Percentiles rank a stretch among this genome's conserved stretches.
phyloP scores from a whole-genome alignment of 345 rosid genomes.

The Corchorus olitorius region DNA sequence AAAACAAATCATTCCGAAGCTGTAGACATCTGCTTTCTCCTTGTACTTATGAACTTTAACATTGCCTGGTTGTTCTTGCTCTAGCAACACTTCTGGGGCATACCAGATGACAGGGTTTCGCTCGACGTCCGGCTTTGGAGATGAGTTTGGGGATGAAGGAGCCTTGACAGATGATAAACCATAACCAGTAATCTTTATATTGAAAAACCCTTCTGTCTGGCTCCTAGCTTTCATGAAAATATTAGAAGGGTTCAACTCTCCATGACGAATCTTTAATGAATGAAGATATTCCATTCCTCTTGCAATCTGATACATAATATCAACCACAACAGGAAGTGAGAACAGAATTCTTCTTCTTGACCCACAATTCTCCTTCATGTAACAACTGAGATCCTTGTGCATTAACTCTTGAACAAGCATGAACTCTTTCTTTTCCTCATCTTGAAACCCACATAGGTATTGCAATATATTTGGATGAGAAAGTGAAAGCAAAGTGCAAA shows the following conservation, averaged over 20 bases:
- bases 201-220: slow-evolving; percentile 66
- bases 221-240: slow-evolving; percentile 69
- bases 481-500: slow-evolving; percentile 61
- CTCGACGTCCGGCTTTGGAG: slow-evolving; percentile 27
- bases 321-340: slow-evolving; percentile 71
- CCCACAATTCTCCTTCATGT: slow-evolving; percentile 72
- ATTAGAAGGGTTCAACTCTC: slow-evolving; percentile 72
- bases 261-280: slow-evolving; percentile 56
- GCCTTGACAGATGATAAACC: slow-evolving; percentile 45
- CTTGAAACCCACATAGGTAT: slow-evolving; percentile 71
- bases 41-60: slow-evolving; percentile 43
- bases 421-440: slow-evolving; percentile 77
- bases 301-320: slow-evolving; percentile 85
- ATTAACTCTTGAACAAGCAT: slow-evolving; percentile 77
- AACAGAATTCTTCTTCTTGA: slow-evolving; percentile 58
- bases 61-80: slow-evolving; percentile 45
- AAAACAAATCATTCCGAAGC: slow-evolving; percentile 88
- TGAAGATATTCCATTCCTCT: slow-evolving; percentile 96
- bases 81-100: slow-evolving; percentile 82
- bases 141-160: slow-evolving; percentile 32
- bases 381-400: slow-evolving; percentile 66
- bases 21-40: slow-evolving; percentile 88
- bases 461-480: slow-evolving; percentile 83
- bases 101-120: slow-evolving; percentile 58
- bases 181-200: slow-evolving; percentile 73